Base-by-base conservation (phyloP, 139 green algal genomes). In the Raphidocelis subcapitata region DNA sequence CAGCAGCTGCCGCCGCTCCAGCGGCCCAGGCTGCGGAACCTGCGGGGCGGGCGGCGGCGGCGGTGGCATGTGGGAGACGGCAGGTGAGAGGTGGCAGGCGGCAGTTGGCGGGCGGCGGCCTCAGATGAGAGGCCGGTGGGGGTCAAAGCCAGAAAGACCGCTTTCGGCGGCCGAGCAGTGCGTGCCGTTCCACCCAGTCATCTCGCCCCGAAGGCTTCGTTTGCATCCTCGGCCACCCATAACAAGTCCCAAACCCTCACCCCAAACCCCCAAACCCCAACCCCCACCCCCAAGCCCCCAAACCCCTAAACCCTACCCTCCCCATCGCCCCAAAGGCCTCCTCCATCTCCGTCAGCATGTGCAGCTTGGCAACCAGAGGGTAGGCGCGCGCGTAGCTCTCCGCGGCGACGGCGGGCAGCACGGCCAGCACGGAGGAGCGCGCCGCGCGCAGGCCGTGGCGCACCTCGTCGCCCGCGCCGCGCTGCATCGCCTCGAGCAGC, bases 361-460 rank as follows among this genome's bases (percentile, higher is more conserved):
- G 91, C 33, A 98, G 88, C 60, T 88, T 84, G 5, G 95, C 74
- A 2, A 98, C 73, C 55, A 90, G 69, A 0, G 94, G 91, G 84
- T 98, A 97, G 1, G 94, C 94, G 0, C 95, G 85, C 16, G 59
- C 68, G 75, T 98, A 95, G 28, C 85, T 92, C 85, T 98, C 95
- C 81, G 91, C 93, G n/a, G 65, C 74, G 36, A 88, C 74, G 0
- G 91, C 91, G 49, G 83, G 82, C 33, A 98, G 88, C 49, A 91
- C 79, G 0, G 75, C 81, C 79, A 97, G 88, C 37, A 91, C 74
- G 21, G 87, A 88, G 4, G 68, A 49, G 0, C 90, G 80, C 0
- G 82, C 83, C 28, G 66, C 63, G 10, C 67, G 47, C 52, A 97
- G 72, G 8, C 86, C 68, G 1, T 15, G 3, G 24, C 54, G 29